Conservation (phyloP, 176 grass and related monocot genomes). For the Musa acuminata region DNA sequence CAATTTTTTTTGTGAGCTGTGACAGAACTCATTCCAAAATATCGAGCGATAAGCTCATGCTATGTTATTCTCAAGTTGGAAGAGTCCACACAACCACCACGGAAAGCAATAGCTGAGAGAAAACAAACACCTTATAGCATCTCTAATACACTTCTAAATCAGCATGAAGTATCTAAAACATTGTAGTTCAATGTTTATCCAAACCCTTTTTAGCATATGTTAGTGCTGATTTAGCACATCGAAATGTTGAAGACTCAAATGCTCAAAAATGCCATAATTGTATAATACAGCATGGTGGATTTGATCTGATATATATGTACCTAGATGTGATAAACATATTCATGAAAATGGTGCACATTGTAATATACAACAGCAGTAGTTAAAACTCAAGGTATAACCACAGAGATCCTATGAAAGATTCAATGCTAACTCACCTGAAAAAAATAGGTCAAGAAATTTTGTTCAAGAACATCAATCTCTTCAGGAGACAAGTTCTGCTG, state of each 20-base stretch:
- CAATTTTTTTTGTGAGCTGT: too few relatives aligned
- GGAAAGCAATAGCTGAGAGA: too few relatives aligned
- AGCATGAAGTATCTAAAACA: background rate
- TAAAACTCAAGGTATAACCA: background rate
- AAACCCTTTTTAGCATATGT: background rate
- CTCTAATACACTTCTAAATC: background rate
- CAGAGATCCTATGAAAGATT: conserved; percentile 1
- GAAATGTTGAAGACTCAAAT: background rate
- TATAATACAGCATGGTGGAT: background rate
- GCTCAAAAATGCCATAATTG: background rate
- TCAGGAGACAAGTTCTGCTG: conserved; percentile 60
- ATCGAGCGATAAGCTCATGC: too few relatives aligned
- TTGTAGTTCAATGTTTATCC: background rate
- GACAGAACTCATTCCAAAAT: too few relatives aligned
- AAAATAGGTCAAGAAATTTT: conserved; percentile 81
- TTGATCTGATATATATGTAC: background rate
- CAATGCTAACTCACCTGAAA: conserved; percentile 43
- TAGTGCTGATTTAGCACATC: background rate
- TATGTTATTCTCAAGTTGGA: too few relatives aligned
- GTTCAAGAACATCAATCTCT: conserved; percentile 68
- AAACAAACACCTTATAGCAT: too few relatives aligned
- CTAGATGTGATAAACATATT: background rate
- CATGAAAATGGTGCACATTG: background rate
- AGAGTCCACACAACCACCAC: too few relatives aligned
- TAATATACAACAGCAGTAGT: background rate